A percentile compares a stretch with the other conserved stretches of the same genome.
Conservation (phyloP, 2,329 filamentous ascomycete species). For the Colletotrichum camelliae region DNA sequence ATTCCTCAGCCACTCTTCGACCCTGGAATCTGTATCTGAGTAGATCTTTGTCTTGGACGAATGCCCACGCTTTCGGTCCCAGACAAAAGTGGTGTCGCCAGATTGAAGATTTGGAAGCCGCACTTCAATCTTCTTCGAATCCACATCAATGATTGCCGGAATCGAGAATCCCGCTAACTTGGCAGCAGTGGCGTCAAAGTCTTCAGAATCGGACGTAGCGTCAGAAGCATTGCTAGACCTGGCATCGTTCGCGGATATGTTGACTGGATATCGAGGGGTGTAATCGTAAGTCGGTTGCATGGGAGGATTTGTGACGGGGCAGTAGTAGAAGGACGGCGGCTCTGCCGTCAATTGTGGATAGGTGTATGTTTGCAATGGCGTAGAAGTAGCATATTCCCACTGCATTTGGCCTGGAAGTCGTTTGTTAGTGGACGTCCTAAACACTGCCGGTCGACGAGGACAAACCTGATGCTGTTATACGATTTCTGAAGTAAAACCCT, state of each 20-base stretch:
- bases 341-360: not conserved
- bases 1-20: not conserved
- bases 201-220: not conserved
- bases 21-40: not conserved
- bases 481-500: slow-evolving; percentile 3
- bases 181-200: not conserved
- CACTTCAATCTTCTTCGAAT: not conserved
- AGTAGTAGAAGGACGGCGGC: not conserved
- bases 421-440: not conserved
- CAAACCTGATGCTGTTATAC: not conserved
- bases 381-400: not conserved
- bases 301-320: not conserved
- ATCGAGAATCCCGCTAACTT: not conserved
- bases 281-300: not conserved
- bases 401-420: not conserved
- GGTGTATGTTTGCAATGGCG: not conserved
- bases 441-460: not conserved
- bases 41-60: not conserved
- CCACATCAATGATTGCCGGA: slow-evolving; percentile 11
- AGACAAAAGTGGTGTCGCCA: not conserved
- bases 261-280: not conserved
- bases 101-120: not conserved
- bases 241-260: not conserved
- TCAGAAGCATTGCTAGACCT: not conserved
- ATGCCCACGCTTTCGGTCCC: not conserved